Evolutionary conservation across 1,284 basidiomycete genomes (phyloP), one percentile per base, ranked within the genome.

Genomic region (Cryptococcus wingfieldii): DNA sequence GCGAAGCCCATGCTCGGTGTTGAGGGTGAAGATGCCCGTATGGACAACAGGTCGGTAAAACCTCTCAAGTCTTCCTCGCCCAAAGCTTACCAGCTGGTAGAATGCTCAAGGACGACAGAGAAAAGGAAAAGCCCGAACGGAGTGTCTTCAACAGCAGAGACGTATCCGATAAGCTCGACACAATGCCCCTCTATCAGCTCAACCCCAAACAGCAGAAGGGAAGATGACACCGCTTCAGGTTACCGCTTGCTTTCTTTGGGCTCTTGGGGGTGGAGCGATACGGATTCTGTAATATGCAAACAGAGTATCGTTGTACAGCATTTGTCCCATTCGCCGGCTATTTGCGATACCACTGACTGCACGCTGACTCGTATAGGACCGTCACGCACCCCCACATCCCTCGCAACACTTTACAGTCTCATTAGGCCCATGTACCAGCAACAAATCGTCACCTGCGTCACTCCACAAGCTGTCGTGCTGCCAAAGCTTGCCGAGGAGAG

Each of bases 1-100:
- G 89, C 95, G 0, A 84, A 91, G 67, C 85, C 91, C 2, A 84
- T 88, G 44, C 76, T 97, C 2, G 85, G 86, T 2, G 86, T 96
- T 0, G 91, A 97, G 75, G 89, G 89, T 27, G 92, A 95, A 61
- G 95, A 98, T 72, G 85, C 88, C 0, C 80, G 94, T 34, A 80
- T 93, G 47, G 91, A 98, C 76, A 81, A 86, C 45, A 82, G 90
- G 91, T 91, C 54, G 50, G 85, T 78, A 7, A 23, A 16, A 25
- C 47, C 34, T 47, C 45, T 38, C 34, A 8, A 42, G 12, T 28
- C 27, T 38, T 38, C 38, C 23, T 16, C 31, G 38, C 14, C 16
- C 16, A 16, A 28, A 8, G 38, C 49, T 51, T 23, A 51, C 49
- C 34, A 18, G 31, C 46, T 39, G 19, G 47, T 61, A 86, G 86